phyloP scores from a whole-genome alignment of 441 rosid species.

The Oxalis stricta region DNA sequence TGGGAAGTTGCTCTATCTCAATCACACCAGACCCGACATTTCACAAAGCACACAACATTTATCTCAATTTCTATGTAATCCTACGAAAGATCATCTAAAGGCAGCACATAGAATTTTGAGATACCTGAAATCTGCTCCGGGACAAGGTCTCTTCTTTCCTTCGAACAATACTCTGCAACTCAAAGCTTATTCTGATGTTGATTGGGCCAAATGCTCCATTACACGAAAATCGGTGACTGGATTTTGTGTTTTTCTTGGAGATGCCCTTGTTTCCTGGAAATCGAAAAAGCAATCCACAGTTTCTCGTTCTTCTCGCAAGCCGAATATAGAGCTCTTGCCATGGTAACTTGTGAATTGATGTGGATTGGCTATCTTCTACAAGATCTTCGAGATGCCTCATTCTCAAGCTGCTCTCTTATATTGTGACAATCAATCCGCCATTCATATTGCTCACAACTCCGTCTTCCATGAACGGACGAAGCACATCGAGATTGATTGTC shows the following conservation, averaged over 20 bases:
- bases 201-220: not conserved
- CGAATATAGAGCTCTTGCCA: not conserved
- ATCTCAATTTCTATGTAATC: too few species aligned
- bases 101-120: not conserved
- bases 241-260: not conserved
- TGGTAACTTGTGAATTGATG: not conserved
- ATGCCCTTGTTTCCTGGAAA: not conserved
- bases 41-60: not conserved
- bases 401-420: not conserved
- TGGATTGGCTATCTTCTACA: not conserved
- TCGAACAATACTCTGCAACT: not conserved
- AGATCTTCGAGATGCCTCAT: too few species aligned
- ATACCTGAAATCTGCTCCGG: not conserved
- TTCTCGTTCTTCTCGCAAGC: not conserved
- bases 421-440: not conserved
- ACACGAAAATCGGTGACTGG: not conserved
- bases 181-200: not conserved
- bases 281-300: not conserved
- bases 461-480: not conserved
- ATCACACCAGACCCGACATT: not conserved
- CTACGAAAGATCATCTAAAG: not conserved
- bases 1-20: too few species aligned
- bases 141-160: not conserved
- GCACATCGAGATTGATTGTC: not conserved
- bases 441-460: not conserved